Evolutionary conservation across 495 filamentous ascomycete genomes (phyloP), one percentile per base, ranked within the genome.

Genomic region (Saxophila tyrrhenica): DNA sequence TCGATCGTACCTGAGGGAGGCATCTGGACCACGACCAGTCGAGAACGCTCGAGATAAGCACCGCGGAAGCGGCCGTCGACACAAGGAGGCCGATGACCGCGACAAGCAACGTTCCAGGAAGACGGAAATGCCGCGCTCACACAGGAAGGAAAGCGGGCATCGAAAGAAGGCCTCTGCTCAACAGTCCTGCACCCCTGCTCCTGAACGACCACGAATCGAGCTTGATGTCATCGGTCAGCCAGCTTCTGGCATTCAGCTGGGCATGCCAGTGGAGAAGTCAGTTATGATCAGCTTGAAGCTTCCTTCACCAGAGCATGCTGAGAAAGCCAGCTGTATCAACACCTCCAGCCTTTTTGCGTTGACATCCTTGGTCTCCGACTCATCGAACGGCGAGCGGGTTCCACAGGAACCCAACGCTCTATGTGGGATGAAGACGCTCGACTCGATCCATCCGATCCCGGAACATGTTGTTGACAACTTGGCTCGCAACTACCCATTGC

Each of bases 191-290:
- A 17, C 7, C 11, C 19, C 21, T 29, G n/a, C 39, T n/a, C 29
- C 29, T 13, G 56, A 54, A 21, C 45, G 48, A 25, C 57, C 51
- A 7, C 51, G 24, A 20, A 52, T 60, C 48, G 58, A 52, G 23
- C 48, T 60, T 35, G 53, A 60, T 25, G 49, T 60, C 32, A 60
- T 57, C 25, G 58, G 54, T 17, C 58, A 56, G 23, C 58, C 58
- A 21, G 19, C 41, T 1, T 1, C 7, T 2, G 41, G 43, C 25
- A 46, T 57, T 5, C 46, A 32, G 3, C 58, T 60, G 20, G 58
- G 58, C 39, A 45, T 46, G 35, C 25, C 58, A 10, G 43, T 60
- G 20, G 58, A 60, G 17, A 57, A 55, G 17, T 48, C 53, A 2
- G 48, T 57, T 9, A 48, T 60, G 54, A 24, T 60, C 48, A 60